These are phyloP conservation scores for Orychophragmus violaceus DNA, from an alignment of 345 rosid species.

Conservation along the genomic window DNA sequence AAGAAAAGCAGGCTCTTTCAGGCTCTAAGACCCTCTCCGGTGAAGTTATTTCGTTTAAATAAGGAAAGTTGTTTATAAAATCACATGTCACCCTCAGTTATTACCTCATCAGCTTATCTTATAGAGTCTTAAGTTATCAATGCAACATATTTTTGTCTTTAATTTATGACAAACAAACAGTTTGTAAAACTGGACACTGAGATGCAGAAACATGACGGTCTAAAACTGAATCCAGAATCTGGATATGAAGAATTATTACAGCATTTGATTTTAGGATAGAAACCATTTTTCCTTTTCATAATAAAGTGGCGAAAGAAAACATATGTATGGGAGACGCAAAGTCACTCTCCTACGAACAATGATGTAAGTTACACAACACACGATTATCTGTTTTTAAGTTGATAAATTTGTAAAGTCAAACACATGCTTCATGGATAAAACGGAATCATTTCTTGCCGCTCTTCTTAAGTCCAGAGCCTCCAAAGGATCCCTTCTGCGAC, in stretches of 20 bases:
- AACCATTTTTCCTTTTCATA: neutral
- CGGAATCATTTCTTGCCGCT: slow-evolving; percentile 70
- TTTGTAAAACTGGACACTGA: neutral
- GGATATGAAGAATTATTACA: neutral
- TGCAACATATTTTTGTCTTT: neutral
- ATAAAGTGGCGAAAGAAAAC: neutral
- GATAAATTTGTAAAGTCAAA: slow-evolving; percentile 8
- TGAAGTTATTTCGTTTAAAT: neutral
- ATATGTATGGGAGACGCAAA: slow-evolving; percentile 4
- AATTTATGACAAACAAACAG: neutral
- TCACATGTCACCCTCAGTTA: neutral
- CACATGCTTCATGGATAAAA: neutral
- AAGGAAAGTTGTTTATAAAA: too few species aligned
- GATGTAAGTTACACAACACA: slow-evolving; percentile 26
- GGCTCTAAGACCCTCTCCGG: slow-evolving; percentile 21
- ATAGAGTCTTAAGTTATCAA: neutral
- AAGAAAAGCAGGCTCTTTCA: slow-evolving; percentile 33
- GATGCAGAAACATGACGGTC: neutral
- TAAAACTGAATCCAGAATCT: neutral
- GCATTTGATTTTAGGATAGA: neutral
- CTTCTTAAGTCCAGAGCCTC: slow-evolving; percentile 92
- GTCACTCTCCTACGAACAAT: slow-evolving; percentile 5
- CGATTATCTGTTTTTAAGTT: slow-evolving; percentile 1
- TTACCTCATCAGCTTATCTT: neutral
- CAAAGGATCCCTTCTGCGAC: slow-evolving; percentile 61